Evolutionary conservation across 345 rosid genomes (phyloP).

Genomic region (Melaleuca quinquenervia): DNA sequence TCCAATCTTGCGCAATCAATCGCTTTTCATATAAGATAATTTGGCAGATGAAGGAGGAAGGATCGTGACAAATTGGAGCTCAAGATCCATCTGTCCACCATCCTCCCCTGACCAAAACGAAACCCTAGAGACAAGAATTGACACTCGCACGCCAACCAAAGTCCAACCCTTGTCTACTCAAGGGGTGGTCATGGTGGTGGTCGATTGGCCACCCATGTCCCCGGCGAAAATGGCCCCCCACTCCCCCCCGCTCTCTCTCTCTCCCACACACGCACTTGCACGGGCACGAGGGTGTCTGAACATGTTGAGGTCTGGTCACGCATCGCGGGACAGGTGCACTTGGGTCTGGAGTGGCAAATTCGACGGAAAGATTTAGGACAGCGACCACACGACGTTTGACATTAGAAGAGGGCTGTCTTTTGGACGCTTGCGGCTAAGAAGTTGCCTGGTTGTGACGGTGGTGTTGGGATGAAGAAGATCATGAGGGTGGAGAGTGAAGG

Average conservation of each 20-base stretch:
- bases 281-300: not conserved
- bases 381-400: conserved; percentile 12
- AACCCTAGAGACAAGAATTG: not conserved
- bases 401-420: not conserved
- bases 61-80: not conserved
- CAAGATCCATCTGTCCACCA: not conserved
- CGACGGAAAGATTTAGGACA: not conserved
- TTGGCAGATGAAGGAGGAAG: not conserved
- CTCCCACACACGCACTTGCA: not conserved
- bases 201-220: not conserved
- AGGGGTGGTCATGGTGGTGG: not conserved
- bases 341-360: not conserved
- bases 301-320: not conserved
- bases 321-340: not conserved
- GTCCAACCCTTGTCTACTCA: not conserved
- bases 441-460: not conserved
- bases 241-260: not conserved
- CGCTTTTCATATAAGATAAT: not conserved
- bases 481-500: not conserved
- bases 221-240: not conserved
- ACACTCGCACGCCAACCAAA: not conserved
- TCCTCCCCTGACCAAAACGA: not conserved
- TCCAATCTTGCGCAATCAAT: not conserved
- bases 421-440: not conserved
- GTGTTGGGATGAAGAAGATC: not conserved